These are phyloP conservation scores for Fraxinus anomala DNA, from an alignment of 257 asterid species.

Conservation along the genomic window DNA sequence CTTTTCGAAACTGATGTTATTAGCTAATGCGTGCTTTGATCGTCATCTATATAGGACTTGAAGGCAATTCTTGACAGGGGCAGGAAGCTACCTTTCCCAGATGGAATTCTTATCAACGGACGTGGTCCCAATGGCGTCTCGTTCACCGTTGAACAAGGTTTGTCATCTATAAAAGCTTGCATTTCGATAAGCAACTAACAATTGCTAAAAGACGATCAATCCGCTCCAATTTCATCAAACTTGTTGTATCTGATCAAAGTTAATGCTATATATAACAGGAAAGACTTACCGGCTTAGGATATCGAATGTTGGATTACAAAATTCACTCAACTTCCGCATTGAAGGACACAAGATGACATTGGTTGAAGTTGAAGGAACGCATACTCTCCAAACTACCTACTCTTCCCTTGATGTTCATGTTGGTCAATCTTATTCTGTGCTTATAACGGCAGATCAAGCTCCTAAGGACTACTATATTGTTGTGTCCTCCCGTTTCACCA, in stretches of 20 bases:
- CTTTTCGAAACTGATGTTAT: too few relatives aligned
- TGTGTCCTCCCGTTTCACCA: slow-evolving; percentile 52
- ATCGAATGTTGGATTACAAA: slow-evolving; percentile 65
- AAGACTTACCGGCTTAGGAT: slow-evolving; percentile 58
- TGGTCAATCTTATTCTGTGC: slow-evolving; percentile 55
- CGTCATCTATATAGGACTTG: slow-evolving; percentile 37
- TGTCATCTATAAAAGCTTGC: too few relatives aligned
- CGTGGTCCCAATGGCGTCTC: slow-evolving; percentile 45
- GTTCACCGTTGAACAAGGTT: slow-evolving; percentile 56
- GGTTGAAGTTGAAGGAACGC: slow-evolving; percentile 72
- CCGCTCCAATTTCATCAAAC: background rate
- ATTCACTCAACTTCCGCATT: slow-evolving; percentile 65
- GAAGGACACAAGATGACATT: slow-evolving; percentile 68
- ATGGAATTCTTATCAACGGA: slow-evolving; percentile 68
- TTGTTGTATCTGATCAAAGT: background rate
- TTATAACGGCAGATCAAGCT: slow-evolving; percentile 47
- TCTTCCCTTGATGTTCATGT: slow-evolving; percentile 54
- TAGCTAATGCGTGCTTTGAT: too few relatives aligned
- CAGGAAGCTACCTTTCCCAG: slow-evolving; percentile 58
- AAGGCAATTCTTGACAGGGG: slow-evolving; percentile 52
- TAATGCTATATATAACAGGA: slow-evolving; percentile 36
- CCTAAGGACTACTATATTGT: slow-evolving; percentile 46
- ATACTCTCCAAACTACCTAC: slow-evolving; percentile 54
- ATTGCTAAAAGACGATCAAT: background rate
- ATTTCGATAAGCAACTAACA: background rate